These are phyloP conservation scores for Suillus ampliporus DNA, from an alignment of 768 basidiomycete genomes.

Conservation along the genomic window DNA sequence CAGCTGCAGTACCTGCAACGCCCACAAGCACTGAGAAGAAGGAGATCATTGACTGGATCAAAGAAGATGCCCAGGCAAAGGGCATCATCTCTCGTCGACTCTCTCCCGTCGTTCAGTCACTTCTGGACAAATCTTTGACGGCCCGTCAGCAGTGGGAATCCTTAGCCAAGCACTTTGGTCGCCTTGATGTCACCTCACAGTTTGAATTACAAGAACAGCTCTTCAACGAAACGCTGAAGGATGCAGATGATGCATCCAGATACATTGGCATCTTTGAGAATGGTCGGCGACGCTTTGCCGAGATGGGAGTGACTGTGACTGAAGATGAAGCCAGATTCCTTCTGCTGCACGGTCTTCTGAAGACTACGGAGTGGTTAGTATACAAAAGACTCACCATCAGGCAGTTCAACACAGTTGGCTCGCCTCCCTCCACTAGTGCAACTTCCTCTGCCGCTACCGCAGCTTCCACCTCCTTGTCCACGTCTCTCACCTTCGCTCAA, in stretches of 20 bases:
- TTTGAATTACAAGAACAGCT: neutral
- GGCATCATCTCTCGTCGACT: slow-evolving; percentile 9
- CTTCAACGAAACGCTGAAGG: neutral
- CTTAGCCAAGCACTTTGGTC: neutral
- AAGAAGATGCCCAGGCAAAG: slow-evolving; percentile 9
- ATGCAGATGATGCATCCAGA: neutral
- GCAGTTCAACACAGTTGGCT: no score
- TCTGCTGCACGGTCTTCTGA: neutral
- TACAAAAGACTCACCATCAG: slow-evolving; percentile 6
- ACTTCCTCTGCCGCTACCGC: no score
- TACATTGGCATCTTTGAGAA: neutral
- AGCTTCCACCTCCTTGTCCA: no score
- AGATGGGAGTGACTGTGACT: neutral
- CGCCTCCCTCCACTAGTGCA: no score
- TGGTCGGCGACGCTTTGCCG: neutral
- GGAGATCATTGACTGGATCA: neutral
- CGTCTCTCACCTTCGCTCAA: no score
- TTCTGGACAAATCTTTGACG: fast-evolving
- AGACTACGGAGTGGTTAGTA: neutral
- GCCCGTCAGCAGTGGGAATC: neutral
- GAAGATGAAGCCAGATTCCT: no score
- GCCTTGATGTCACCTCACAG: neutral
- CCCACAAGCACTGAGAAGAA: no score
- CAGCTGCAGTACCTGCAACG: no score
- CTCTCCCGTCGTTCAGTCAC: fast-evolving